Base-by-base conservation (phyloP, 176 grass and related monocot genomes). In the Aegilops speltoides region DNA sequence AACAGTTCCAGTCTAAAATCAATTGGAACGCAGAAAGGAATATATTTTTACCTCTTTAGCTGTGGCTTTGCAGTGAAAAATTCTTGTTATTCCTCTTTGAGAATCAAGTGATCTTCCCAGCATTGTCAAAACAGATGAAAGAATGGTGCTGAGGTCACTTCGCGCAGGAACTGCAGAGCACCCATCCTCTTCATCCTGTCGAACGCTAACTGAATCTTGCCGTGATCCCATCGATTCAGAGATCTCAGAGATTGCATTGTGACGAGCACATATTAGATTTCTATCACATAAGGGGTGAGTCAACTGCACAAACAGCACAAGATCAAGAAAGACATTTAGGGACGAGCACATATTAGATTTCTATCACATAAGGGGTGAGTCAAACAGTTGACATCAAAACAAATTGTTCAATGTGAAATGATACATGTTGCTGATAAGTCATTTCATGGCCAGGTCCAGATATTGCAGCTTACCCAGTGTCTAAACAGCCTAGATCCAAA, bases 61-160 rank as follows among this genome's bases (percentile, higher is more conserved):
- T 84, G 88, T 98, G 69, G 93, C 88, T 86, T 90, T 95, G 28
- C 83, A 89, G 75, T 98, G 96, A 89, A 98, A 93, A 90, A 98
- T 91, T 84, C 93, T 95, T 69, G 93, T 84, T 52, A 98, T 89
- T 90, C 96, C 96, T 91, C 93, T 93, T 86, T 98, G 93, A 90
- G 95, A 61, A 88, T 98, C 96, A 87, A 86, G 87, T 14, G 88
- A 89, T 86, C 84, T 93, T 88, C 91, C 93, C 17, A 98, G 83
- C 80, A 84, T 92, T 52, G 67, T 87, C 12, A 98, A 84, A 89
- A 95, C 90, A 71, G 93, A 92, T 36, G 86, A 93, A 84, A 98
- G 88, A 82, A 93, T 87, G 63, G 77, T 86, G 86, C 87, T 86
- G 69, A 95, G 56, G 45, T 93, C 93, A 82, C 89, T 83, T 79